Evolutionary conservation across 495 filamentous ascomycete genomes (phyloP).

Genomic region (Podospora sp.): DNA sequence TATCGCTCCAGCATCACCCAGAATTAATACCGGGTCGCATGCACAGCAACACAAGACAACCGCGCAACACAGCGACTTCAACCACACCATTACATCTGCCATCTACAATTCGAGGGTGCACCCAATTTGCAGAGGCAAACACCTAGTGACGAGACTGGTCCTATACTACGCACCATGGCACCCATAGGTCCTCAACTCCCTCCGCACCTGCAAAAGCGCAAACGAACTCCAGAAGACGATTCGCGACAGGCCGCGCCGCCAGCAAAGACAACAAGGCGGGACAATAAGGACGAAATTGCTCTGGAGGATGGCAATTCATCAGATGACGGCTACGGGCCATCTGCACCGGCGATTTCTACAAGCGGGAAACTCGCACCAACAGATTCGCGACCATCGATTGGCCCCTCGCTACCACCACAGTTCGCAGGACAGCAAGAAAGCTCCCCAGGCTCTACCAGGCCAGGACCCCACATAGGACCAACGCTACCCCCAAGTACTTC

Average conservation of each 20-base stretch:
- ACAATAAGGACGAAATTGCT: constrained; percentile 43
- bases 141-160: not conserved
- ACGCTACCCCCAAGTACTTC: constrained; percentile 30
- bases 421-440: constrained; percentile 25
- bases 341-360: constrained; percentile 22
- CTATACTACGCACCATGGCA: constrained; percentile 39
- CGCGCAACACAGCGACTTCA: not conserved
- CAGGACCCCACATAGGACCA: constrained; percentile 40
- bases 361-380: not conserved
- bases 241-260: constrained; percentile 37
- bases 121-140: not conserved
- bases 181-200: constrained; percentile 56
- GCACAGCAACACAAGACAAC: not conserved
- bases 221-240: constrained; percentile 52
- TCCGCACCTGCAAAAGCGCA: constrained; percentile 55
- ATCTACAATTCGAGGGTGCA: not conserved
- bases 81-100: no score
- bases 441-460: constrained; percentile 6
- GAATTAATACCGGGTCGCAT: not conserved
- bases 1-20: not conserved
- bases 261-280: constrained; percentile 39
- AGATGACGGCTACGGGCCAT: constrained; percentile 43
- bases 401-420: constrained; percentile 28
- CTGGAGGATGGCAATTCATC: constrained; percentile 38
- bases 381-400: constrained; percentile 25